Conservation (phyloP, 2,329 filamentous ascomycete genomes). For the Ascochyta koolunga region DNA sequence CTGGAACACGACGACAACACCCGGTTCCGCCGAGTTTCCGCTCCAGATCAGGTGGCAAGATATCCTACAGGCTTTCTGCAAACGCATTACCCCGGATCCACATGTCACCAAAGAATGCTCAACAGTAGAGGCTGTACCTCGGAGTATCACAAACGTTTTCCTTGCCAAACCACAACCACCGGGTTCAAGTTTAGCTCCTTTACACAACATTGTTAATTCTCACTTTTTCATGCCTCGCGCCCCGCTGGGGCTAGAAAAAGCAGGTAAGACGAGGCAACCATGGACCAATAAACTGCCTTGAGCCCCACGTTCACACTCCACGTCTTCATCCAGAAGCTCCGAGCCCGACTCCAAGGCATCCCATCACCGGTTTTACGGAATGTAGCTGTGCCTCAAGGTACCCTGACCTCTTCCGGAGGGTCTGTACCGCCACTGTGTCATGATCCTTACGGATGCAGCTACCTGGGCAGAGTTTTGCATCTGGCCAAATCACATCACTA, state of each 20-base stretch:
- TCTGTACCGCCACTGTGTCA: conserved; percentile 35
- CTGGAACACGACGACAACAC: conserved; percentile 5
- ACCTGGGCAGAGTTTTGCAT: conserved; percentile 23
- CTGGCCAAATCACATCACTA: conserved; percentile 29
- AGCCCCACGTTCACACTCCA: conserved; percentile 14
- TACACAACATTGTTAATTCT: conserved; percentile 20
- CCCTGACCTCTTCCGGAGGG: conserved; percentile 14
- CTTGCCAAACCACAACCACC: conserved; percentile 19
- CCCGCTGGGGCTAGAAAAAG: conserved; percentile 26
- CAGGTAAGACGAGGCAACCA: conserved; percentile 32
- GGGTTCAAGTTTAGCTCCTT: conserved; percentile 37
- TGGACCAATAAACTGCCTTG: not conserved
- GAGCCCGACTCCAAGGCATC: conserved; percentile 34
- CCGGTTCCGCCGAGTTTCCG: not conserved
- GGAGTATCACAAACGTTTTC: conserved; percentile 4
- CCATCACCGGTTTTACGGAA: conserved; percentile 33
- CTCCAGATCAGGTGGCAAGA: conserved; percentile 1
- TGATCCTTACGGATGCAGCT: conserved; percentile 36
- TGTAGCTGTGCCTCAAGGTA: conserved; percentile 28
- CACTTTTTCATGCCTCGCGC: conserved; percentile 15
- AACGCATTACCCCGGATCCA: not conserved
- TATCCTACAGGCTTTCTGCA: not conserved
- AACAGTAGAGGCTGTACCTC: conserved; percentile 16
- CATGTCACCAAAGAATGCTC: conserved; percentile 7
- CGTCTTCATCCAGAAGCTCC: conserved; percentile 12